These are phyloP conservation scores for Colletotrichum spinosum DNA, from an alignment of 2,329 filamentous ascomycete genomes.

Conservation along the genomic window DNA sequence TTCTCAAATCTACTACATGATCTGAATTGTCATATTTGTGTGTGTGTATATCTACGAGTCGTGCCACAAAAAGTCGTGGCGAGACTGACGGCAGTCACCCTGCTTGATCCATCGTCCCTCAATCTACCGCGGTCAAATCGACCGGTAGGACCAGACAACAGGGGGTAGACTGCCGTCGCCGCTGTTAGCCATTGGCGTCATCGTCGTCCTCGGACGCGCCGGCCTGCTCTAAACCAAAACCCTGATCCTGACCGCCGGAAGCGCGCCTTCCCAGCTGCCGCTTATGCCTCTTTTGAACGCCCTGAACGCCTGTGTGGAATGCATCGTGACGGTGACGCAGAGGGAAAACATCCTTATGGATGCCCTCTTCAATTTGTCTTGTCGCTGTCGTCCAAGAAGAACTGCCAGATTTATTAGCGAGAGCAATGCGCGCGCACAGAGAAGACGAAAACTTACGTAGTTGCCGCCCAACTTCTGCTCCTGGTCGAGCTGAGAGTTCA, in stretches of 20 bases:
- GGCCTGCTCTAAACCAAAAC: constrained; percentile 54
- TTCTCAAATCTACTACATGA: constrained; percentile 13
- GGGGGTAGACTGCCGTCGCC: constrained; percentile 74
- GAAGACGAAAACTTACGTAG: constrained; percentile 71
- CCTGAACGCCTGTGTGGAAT: constrained; percentile 61
- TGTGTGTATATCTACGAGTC: constrained; percentile 37
- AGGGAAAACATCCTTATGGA: constrained; percentile 47
- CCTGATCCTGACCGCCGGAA: constrained; percentile 45
- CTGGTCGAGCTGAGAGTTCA: constrained; percentile 93
- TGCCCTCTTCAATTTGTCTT: constrained; percentile 71
- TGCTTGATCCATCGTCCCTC: constrained; percentile 72
- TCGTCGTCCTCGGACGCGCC: constrained; percentile 71
- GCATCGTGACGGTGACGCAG: constrained; percentile 48
- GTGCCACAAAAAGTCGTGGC: constrained; percentile 51
- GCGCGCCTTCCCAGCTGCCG: constrained; percentile 44
- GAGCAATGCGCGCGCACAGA: neutral
- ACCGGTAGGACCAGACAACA: constrained; percentile 70
- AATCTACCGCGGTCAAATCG: constrained; percentile 51
- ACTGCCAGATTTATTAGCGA: constrained; percentile 61
- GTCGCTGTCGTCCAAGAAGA: constrained; percentile 89
- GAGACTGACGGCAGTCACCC: constrained; percentile 68
- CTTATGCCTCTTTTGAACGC: constrained; percentile 59
- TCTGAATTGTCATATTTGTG: constrained; percentile 7
- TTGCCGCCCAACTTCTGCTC: constrained; percentile 96
- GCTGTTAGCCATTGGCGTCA: constrained; percentile 65